Evolutionary conservation across 1,139 yeast species (phyloP).

Genomic region (Suhomyces taliae): DNA sequence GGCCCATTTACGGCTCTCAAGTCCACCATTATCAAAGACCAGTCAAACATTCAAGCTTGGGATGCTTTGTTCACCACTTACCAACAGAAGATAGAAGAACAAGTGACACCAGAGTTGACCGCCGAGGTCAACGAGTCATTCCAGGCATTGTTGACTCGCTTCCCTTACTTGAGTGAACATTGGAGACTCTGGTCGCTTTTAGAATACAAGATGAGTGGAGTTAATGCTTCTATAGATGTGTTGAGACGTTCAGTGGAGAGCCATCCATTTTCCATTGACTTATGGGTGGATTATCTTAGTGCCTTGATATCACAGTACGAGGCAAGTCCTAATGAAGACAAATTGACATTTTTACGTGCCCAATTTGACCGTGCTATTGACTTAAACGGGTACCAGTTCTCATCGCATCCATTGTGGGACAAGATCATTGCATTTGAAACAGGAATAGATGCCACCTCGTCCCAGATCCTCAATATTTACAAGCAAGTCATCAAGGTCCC

Average conservation of each 20-base stretch:
- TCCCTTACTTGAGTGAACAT: constrained; percentile 56
- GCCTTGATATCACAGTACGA: constrained; percentile 43
- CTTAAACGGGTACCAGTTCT: constrained; percentile 55
- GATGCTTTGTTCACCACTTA: constrained; percentile 25
- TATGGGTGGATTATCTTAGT: constrained; percentile 65
- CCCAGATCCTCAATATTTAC: constrained; percentile 35
- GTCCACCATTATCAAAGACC: constrained; percentile 14
- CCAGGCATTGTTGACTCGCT: constrained; percentile 40
- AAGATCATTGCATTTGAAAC: constrained; percentile 52
- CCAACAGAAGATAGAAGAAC: constrained; percentile 20
- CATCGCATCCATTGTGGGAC: constrained; percentile 69
- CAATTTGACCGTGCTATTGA: constrained; percentile 42
- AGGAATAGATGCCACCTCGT: constrained; percentile 16
- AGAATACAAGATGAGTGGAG: constrained; percentile 55
- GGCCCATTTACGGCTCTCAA: not conserved
- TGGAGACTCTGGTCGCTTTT: constrained; percentile 63
- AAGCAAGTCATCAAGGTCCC: constrained; percentile 52
- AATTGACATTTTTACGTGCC: constrained; percentile 28
- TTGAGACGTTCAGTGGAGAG: constrained; percentile 47
- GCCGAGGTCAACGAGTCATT: constrained; percentile 13
- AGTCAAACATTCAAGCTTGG: constrained; percentile 34
- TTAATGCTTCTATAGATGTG: constrained; percentile 46
- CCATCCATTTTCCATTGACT: constrained; percentile 58
- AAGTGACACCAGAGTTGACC: not conserved
- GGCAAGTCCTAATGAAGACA: constrained; percentile 13